phyloP scores from a whole-genome alignment of 371 early-diverging fungal species.

The Mucor lusitanicus region DNA sequence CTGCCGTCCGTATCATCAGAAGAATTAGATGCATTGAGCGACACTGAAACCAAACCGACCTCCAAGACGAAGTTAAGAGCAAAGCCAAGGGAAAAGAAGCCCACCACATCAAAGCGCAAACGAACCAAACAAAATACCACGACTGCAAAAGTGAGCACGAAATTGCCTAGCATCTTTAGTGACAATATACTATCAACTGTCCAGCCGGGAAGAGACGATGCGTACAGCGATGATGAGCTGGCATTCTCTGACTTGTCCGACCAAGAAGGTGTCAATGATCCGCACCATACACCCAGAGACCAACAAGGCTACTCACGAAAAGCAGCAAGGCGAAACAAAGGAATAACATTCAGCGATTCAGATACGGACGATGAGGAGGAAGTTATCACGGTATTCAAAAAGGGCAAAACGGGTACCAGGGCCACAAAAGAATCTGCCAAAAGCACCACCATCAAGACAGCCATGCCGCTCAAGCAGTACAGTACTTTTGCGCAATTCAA shows the following conservation, averaged over 20 bases:
- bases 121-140: background rate
- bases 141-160: background rate
- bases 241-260: background rate
- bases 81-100: background rate
- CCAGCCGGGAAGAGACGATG: background rate
- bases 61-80: background rate
- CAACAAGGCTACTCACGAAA: background rate
- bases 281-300: background rate
- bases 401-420: background rate
- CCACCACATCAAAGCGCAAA: background rate
- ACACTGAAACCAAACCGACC: background rate
- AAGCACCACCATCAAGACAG: background rate
- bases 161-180: background rate
- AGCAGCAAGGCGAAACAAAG: too few relatives aligned
- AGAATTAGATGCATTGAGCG: background rate
- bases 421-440: background rate
- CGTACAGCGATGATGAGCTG: background rate
- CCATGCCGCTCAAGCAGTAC: background rate
- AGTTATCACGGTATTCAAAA: background rate
- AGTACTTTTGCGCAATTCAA: background rate
- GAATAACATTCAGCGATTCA: too few relatives aligned
- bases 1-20: too few relatives aligned
- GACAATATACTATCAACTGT: background rate
- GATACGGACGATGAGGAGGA: background rate
- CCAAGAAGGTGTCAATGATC: background rate